Evolutionary conservation across 164 flowering plant species (phyloP).

Genomic region (Magnolia kwangsiensis): DNA sequence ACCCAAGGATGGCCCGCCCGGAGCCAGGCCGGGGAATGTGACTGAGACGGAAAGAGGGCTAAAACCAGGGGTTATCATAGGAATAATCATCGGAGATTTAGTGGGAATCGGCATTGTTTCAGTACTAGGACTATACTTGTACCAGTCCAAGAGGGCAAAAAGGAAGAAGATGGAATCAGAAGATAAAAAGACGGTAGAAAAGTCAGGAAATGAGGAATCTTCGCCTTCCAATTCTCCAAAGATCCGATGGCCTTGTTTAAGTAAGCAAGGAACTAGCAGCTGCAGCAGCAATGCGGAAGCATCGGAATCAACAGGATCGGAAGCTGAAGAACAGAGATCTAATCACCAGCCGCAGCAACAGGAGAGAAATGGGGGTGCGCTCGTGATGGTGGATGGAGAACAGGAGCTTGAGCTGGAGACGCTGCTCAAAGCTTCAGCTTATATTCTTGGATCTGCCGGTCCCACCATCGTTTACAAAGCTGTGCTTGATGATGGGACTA

Average conservation of each 20-base stretch:
- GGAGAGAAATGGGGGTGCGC: neutral
- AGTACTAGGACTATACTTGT: constrained; percentile 2
- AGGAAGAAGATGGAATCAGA: neutral
- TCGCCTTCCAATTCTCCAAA: constrained; percentile 8
- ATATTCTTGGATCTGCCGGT: constrained; percentile 81
- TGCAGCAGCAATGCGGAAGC: neutral
- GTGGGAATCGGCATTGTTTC: constrained; percentile 2
- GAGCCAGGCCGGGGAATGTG: neutral
- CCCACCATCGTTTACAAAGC: constrained; percentile 93
- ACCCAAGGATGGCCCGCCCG: neutral
- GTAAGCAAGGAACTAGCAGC: neutral
- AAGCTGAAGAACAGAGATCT: neutral
- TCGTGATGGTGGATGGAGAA: constrained; percentile 40
- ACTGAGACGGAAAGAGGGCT: neutral
- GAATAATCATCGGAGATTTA: constrained; percentile 10
- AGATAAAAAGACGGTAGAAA: neutral
- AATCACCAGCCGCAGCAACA: neutral
- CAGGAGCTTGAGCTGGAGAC: constrained; percentile 76
- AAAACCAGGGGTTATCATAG: constrained; percentile 4
- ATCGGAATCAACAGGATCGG: neutral
- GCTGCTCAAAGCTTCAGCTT: constrained; percentile 87
- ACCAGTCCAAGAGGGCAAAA: neutral
- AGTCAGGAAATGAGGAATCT: neutral
- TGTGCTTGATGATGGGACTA: constrained; percentile 60
- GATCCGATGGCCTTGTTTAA: neutral